phyloP scores from a whole-genome alignment of 805 yeast genomes.

The Cyberlindnera mrakii region DNA sequence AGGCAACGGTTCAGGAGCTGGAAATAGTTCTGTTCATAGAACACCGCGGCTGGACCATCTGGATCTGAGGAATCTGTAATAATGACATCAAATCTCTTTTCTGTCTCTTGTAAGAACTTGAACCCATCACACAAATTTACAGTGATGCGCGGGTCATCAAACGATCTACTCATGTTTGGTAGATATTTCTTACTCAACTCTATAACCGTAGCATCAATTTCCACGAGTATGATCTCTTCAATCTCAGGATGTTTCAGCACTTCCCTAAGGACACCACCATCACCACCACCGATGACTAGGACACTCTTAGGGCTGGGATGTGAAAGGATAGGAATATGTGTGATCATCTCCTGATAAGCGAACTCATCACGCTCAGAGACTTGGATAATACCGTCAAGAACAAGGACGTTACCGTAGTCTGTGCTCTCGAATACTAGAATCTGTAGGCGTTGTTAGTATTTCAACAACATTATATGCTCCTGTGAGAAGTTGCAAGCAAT shows the following conservation, averaged over 20 bases:
- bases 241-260: slow-evolving; percentile 67
- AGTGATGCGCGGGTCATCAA: slow-evolving; percentile 57
- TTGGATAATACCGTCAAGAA: slow-evolving; percentile 84
- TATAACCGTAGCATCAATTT: slow-evolving; percentile 82
- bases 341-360: slow-evolving; percentile 88
- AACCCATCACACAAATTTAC: slow-evolving; percentile 80
- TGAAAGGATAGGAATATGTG: slow-evolving; percentile 74
- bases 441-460: neutral
- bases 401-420: slow-evolving; percentile 81
- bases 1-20: slow-evolving; percentile 59
- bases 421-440: slow-evolving; percentile 65
- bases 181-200: slow-evolving; percentile 63
- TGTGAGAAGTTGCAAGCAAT: no score
- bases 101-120: slow-evolving; percentile 40
- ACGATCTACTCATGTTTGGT: slow-evolving; percentile 68
- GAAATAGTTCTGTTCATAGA: slow-evolving; percentile 76
- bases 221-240: slow-evolving; percentile 71
- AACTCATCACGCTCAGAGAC: slow-evolving; percentile 91
- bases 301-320: slow-evolving; percentile 73
- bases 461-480: neutral
- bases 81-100: slow-evolving; percentile 66
- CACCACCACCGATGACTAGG: slow-evolving; percentile 92
- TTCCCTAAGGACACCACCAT: slow-evolving; percentile 91
- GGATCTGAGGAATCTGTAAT: slow-evolving; percentile 94
- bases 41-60: slow-evolving; percentile 91